These are phyloP conservation scores for Lichtheimia hyalospora DNA, from an alignment of 371 early-diverging fungal genomes.

Conservation along the genomic window DNA sequence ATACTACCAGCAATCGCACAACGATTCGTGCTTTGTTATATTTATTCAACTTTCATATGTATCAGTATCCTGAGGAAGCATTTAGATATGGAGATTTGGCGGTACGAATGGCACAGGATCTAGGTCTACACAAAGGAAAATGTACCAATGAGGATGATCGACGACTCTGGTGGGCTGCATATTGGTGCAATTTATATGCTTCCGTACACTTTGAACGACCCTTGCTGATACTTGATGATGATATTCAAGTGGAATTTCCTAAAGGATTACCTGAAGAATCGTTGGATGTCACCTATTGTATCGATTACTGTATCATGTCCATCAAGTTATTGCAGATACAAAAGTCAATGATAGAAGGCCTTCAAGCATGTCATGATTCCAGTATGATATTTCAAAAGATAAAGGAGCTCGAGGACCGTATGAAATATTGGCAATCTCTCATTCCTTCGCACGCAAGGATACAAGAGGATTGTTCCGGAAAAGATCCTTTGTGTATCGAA, in stretches of 20 bases:
- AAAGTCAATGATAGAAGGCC: slow-evolving; percentile 1
- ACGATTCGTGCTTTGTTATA: slow-evolving; percentile 25
- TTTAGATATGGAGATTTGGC: slow-evolving; percentile 16
- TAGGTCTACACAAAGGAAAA: slow-evolving; percentile 8
- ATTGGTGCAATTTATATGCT: slow-evolving; percentile 20
- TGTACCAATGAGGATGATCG: slow-evolving; percentile 12
- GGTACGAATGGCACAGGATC: slow-evolving; percentile 23
- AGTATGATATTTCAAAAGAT: slow-evolving; percentile 4
- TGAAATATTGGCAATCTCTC: slow-evolving; percentile 6
- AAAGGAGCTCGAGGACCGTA: slow-evolving; percentile 6
- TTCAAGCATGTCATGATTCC: not conserved
- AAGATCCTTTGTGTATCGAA: slow-evolving; percentile 11
- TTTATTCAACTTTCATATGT: slow-evolving; percentile 11
- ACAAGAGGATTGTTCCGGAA: not conserved
- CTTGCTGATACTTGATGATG: not conserved
- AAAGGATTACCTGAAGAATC: slow-evolving; percentile 7
- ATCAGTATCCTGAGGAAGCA: slow-evolving; percentile 6
- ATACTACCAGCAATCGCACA: slow-evolving; percentile 14
- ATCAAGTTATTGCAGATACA: slow-evolving; percentile 18
- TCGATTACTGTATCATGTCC: slow-evolving; percentile 16
- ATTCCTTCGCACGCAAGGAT: slow-evolving; percentile 4
- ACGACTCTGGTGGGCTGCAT: slow-evolving; percentile 27
- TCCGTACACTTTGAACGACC: slow-evolving; percentile 18
- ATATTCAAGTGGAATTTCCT: slow-evolving; percentile 4
- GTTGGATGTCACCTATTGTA: slow-evolving; percentile 18